Base-by-base conservation (phyloP, 495 filamentous ascomycete species). In the Articulospora tetracladia region DNA sequence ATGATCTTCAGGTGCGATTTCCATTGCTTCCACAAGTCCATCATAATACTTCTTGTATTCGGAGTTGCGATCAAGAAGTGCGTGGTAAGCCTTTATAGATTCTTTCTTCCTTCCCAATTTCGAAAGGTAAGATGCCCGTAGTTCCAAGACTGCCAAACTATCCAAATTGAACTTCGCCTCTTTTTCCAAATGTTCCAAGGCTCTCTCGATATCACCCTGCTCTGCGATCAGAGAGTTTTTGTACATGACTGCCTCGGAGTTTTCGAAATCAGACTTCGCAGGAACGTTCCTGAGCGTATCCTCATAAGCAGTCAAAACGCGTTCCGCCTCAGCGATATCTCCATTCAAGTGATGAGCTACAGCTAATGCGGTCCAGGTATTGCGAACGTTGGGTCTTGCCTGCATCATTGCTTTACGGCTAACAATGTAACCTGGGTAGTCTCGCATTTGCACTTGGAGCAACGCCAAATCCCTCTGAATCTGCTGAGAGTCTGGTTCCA, bases 201-300 rank as follows among this genome's bases (percentile, higher is more conserved):
- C 94, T 66, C 86, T 79, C 66, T 91, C 82, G 19, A 82, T 77
- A 47, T 98, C 85, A 12, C 92, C 91, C 26, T 78, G 77, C 71
- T 97, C 95, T 28, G 91, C 92, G 70, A 99, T 96, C 60, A 99
- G 88, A 20, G 81, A 81, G 71, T 98, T 99, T 75, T 96, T 97
- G 76, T 99, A 99, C 71, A 99, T 78, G 15, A 89, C 79, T 22
- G 94, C 93, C 73, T 99, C 94, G n/a, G 91, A 92, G 71, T 99
- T 90, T 69, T 99, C 94, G 62, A 79, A 72, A 72, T 99, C 94
- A 19, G 82, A 78, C 65, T 88, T 86, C 7, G 85, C 80, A 13
- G 92, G 89, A 1, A 85, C 76, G 12, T 78, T 77, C 74, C 93
- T 94, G 60, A 99, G 65, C 1, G 93, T 97, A 56, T 94, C 91